phyloP scores from a whole-genome alignment of 805 yeast species.

The Barnettozyma sucrosica region DNA sequence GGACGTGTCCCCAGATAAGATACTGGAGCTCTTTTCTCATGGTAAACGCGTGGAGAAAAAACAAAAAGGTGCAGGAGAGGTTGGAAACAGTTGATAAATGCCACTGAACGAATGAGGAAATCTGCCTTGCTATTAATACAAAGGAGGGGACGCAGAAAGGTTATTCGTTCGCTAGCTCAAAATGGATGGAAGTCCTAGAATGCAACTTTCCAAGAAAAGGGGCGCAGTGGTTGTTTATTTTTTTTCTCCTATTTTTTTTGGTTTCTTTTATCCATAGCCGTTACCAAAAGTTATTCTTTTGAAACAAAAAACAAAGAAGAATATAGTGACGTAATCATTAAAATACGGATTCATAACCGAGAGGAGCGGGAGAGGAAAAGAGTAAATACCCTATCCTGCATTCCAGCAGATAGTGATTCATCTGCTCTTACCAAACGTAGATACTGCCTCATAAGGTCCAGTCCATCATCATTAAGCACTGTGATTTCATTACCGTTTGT shows the following conservation, averaged over 20 bases:
- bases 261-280: background rate
- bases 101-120: background rate
- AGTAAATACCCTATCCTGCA: background rate
- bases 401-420: background rate
- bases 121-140: background rate
- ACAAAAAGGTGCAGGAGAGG: background rate
- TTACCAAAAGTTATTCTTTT: background rate
- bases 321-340: background rate
- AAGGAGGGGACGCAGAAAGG: background rate
- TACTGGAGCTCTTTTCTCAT: conserved; percentile 66
- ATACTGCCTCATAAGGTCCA: conserved; percentile 8
- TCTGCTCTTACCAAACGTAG: conserved; percentile 11
- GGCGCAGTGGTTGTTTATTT: background rate
- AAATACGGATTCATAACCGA: background rate
- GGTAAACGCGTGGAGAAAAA: background rate
- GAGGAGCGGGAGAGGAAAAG: background rate
- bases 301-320: too few species aligned
- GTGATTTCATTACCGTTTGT: conserved; percentile 11
- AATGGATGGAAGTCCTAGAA: background rate
- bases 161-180: background rate
- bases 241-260: background rate
- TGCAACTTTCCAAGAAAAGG: background rate
- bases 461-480: conserved; percentile 12
- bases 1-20: conserved; percentile 52
- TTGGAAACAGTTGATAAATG: background rate